Conservation (phyloP, 2,329 filamentous ascomycete species). For the Lecanicillium sp. region DNA sequence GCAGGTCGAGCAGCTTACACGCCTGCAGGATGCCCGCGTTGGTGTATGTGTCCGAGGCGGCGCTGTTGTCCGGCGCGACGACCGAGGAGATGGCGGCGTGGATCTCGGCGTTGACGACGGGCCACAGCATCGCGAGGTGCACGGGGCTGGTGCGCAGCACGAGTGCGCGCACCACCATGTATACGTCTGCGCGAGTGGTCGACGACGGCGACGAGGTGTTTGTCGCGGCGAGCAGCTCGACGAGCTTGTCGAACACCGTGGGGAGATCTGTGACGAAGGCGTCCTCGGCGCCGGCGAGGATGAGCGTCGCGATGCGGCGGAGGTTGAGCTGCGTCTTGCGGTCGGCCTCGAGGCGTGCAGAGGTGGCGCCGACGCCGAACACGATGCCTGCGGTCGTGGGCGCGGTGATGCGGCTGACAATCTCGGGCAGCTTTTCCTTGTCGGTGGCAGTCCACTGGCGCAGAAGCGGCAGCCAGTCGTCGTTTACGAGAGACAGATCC, state of each 20-base stretch:
- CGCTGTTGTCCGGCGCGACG: constrained; percentile 57
- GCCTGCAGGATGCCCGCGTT: constrained; percentile 77
- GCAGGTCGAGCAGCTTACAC: constrained; percentile 84
- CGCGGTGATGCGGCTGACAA: constrained; percentile 70
- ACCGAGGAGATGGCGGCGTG: constrained; percentile 73
- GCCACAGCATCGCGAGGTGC: constrained; percentile 83
- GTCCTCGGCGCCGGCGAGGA: constrained; percentile 72
- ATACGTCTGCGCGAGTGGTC: constrained; percentile 79
- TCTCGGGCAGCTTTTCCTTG: constrained; percentile 80
- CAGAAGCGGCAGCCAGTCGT: constrained; percentile 76
- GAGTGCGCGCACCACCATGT: constrained; percentile 78
- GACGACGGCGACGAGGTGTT: constrained; percentile 88
- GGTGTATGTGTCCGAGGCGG: constrained; percentile 65
- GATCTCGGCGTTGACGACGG: constrained; percentile 79
- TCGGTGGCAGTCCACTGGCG: constrained; percentile 80
- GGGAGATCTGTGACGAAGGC: constrained; percentile 73
- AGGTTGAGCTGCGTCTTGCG: constrained; percentile 87
- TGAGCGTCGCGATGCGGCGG: constrained; percentile 70
- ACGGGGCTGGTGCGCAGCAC: constrained; percentile 72
- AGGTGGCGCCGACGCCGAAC: constrained; percentile 95
- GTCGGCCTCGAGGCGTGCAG: constrained; percentile 90
- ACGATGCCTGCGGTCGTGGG: constrained; percentile 94
- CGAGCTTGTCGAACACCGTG: constrained; percentile 71
- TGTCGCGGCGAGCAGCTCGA: constrained; percentile 79
- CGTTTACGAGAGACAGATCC: constrained; percentile 56